Percentiles rank a stretch among this genome's conserved stretches.
These are phyloP conservation scores for Biscogniauxia marginata DNA, from an alignment of 2,329 filamentous ascomycete species.

Conservation along the genomic window DNA sequence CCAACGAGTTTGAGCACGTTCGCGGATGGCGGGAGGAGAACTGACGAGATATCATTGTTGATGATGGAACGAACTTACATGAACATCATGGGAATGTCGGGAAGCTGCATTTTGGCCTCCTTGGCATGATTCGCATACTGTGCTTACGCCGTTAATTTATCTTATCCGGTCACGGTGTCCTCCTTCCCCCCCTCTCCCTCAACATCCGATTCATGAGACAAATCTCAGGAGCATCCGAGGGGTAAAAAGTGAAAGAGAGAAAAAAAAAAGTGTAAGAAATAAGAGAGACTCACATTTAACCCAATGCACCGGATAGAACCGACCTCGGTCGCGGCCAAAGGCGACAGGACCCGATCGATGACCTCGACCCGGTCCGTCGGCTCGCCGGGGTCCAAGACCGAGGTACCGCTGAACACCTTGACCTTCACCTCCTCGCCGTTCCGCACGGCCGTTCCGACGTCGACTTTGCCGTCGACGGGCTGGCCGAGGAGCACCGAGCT, in stretches of 20 bases:
- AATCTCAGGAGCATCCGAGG: too few species aligned
- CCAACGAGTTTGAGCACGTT: too few species aligned
- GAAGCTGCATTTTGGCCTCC: slow-evolving; percentile 52
- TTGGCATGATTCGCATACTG: slow-evolving; percentile 39
- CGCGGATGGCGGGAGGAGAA: too few species aligned
- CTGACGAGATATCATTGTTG: background rate
- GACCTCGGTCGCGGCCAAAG: slow-evolving; percentile 46
- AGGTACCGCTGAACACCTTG: slow-evolving; percentile 56
- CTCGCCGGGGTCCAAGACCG: slow-evolving; percentile 53
- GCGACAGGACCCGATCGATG: slow-evolving; percentile 50
- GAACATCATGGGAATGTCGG: slow-evolving; percentile 56
- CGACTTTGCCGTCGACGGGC: slow-evolving; percentile 49
- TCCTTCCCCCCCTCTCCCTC: too few species aligned
- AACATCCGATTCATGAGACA: too few species aligned
- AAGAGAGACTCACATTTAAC: slow-evolving; percentile 43
- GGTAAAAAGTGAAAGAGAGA: slow-evolving; percentile 13
- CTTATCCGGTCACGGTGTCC: background rate
- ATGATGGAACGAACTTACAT: slow-evolving; percentile 32
- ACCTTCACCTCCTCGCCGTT: slow-evolving; percentile 56
- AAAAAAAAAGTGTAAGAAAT: slow-evolving; percentile 1
- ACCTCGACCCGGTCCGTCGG: slow-evolving; percentile 43
- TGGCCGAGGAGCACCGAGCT: slow-evolving; percentile 48
- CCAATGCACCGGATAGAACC: slow-evolving; percentile 60
- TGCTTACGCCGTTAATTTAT: background rate
- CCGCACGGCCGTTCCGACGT: slow-evolving; percentile 57